phyloP scores from a whole-genome alignment of 306 rosid genomes.

The Delonix regia region DNA sequence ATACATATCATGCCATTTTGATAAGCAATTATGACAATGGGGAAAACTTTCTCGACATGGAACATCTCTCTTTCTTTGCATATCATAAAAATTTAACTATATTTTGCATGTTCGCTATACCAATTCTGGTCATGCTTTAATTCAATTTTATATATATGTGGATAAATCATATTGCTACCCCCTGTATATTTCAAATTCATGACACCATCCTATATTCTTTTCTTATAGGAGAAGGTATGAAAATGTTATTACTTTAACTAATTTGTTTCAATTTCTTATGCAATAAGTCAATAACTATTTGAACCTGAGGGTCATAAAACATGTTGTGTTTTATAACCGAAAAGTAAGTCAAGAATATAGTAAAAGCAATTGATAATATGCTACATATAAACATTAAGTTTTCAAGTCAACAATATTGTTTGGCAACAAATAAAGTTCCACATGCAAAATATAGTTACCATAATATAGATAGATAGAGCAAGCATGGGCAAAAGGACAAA shows the following conservation, averaged over 20 bases:
- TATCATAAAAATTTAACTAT: not conserved
- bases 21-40: constrained; percentile 2
- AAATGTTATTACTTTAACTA: not conserved
- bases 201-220: constrained; percentile 5
- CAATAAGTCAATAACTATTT: not conserved
- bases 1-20: constrained; percentile 8
- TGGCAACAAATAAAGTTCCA: not conserved
- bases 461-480: too few species aligned
- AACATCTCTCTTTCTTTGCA: not conserved
- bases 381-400: not conserved
- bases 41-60: not conserved
- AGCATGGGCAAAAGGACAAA: too few species aligned
- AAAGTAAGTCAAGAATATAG: not conserved
- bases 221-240: not conserved
- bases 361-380: not conserved
- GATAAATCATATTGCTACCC: not conserved
- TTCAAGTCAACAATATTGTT: not conserved
- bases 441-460: too few species aligned
- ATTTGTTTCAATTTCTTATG: not conserved
- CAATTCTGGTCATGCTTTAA: not conserved
- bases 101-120: not conserved
- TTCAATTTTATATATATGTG: constrained; percentile 4
- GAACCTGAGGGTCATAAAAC: constrained; percentile 11
- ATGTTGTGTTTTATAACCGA: not conserved
- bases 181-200: constrained; percentile 3